Evolutionary conservation across 1,139 yeast genomes (phyloP), one percentile per base, ranked within the genome.

Genomic region (Yamadazyma sp.): DNA sequence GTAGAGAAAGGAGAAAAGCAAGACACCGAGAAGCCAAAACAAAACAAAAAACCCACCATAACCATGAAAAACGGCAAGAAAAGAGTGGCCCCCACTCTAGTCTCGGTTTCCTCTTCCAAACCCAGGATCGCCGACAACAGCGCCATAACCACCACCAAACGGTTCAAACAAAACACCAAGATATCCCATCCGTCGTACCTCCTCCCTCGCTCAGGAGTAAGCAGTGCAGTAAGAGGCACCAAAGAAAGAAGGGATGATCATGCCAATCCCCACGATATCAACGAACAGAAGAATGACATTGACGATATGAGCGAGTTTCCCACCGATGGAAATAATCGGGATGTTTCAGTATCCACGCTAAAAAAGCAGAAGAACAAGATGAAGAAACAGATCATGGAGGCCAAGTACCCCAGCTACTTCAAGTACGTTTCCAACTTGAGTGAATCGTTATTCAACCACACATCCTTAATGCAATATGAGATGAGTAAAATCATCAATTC

Each of bases 11-110:
- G n/a, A n/a, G n/a, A n/a, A n/a, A n/a, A n/a, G n/a, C n/a, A n/a
- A n/a, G n/a, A n/a, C n/a, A n/a, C n/a, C n/a, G n/a, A n/a, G n/a
- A n/a, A n/a, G n/a, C n/a, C n/a, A n/a, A n/a, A n/a, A n/a, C n/a
- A n/a, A n/a, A 55, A 54, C 39, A 32, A 54, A 30, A 50, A 51
- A 3, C 67, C 58, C 26, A 56, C 50, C 23, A 69, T 82, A 2
- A 76, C 86, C 2, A 68, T 82, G 6, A 86, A 85, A 52, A 78
- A 84, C 31, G 97, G 97, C 11, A 84, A 82, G 54, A 89, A 89
- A 51, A 67, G 97, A 46, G 92, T 92, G 2, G 80, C 95, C 0
- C 97, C 98, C 1, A 72, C 82, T 38, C 64, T 90, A n/a, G 74
- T 90, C 2, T 77, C 90, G 0, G 58, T 76, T 1, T 42, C 38